Evolutionary conservation across 805 yeast species (phyloP).

Genomic region (Starmera caribaea): DNA sequence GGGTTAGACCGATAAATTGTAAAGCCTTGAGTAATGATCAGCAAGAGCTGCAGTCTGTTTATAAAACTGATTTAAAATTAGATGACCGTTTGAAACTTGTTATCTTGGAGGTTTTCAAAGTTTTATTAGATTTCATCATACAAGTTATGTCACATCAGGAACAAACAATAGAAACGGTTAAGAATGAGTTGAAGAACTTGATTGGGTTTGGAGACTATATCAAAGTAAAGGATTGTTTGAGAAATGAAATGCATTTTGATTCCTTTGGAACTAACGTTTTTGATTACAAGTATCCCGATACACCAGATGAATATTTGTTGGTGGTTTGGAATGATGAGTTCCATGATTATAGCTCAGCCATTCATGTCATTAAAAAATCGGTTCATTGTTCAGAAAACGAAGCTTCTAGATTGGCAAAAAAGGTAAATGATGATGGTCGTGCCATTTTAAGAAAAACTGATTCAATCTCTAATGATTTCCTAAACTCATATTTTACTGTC

Average conservation of each 20-base stretch:
- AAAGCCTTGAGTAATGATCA: slow-evolving; percentile 15
- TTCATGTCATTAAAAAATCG: slow-evolving; percentile 31
- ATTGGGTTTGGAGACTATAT: not conserved
- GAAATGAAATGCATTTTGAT: slow-evolving; percentile 3
- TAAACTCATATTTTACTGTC: slow-evolving; percentile 26
- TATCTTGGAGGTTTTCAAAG: slow-evolving; percentile 20
- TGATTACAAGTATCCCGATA: not conserved
- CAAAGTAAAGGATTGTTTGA: not conserved
- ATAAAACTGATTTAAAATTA: slow-evolving; percentile 9
- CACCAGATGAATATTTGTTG: slow-evolving; percentile 29
- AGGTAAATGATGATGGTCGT: slow-evolving; percentile 42
- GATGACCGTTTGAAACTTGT: not conserved
- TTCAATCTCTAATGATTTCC: slow-evolving; percentile 6
- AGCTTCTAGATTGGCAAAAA: slow-evolving; percentile 30
- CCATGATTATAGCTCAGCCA: slow-evolving; percentile 52
- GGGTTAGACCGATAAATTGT: slow-evolving; percentile 44
- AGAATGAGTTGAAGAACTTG: not conserved
- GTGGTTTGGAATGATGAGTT: slow-evolving; percentile 74
- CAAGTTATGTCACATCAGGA: slow-evolving; percentile 30
- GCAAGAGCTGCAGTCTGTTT: slow-evolving; percentile 9
- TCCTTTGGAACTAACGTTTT: slow-evolving; percentile 1
- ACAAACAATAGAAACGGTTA: slow-evolving; percentile 30
- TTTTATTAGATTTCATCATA: slow-evolving; percentile 31
- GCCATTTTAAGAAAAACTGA: slow-evolving; percentile 31
- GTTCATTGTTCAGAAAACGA: slow-evolving; percentile 16